Base-by-base conservation (phyloP, 257 asterid species). In the Fraxinus quadrangulata region DNA sequence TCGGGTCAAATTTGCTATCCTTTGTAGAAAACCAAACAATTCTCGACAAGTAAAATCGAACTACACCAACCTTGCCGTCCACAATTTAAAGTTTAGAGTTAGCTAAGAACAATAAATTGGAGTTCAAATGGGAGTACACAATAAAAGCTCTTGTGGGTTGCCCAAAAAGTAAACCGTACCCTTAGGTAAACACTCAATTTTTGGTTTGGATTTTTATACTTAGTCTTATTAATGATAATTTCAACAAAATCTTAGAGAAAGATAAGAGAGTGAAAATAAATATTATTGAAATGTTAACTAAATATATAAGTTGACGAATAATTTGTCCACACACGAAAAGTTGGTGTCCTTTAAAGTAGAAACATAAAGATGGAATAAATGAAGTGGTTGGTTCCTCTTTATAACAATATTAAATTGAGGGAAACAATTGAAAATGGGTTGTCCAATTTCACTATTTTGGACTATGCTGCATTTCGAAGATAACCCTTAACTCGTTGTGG, bases 321-420 rank as follows among this genome's bases (percentile, higher is more conserved):
- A 63, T 9, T 63, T 63, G 34, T 63, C 34, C 13, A 26, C 69
- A 63, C 69, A 63, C 69, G 69, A 26, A 63, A 26, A 26, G 69
- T 63, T 0, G 69, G 31, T 11, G 34, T 63, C 69, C 36, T 10
- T 63, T 11, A 12, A 63, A 26, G 69, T 23, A 0, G 36, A 63
- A 24, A 63, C 36, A 24, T 63, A 26, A 63, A 63, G 69, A 31
- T 24, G 17, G 3, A 63, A 63, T 63, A 26, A 23, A 63, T 24
- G 69, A 9, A 63, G 69, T 63, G 7, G 69, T 63, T 63, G 69
- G 69, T 21, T 8, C 67, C 17, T 63, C 69, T 63, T 63, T 63
- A 23, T 23, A 63, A 24, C 36, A 63, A 26, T 63, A 8, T 11
- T 63, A 63, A 63, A 63, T 63, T 23, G 5, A 63, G n/a, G 2